A percentile compares a stretch with the other conserved stretches of the same genome.
Evolutionary conservation across 108 stramenopile species (phyloP).

Genomic region (Nitzschia sp.): DNA sequence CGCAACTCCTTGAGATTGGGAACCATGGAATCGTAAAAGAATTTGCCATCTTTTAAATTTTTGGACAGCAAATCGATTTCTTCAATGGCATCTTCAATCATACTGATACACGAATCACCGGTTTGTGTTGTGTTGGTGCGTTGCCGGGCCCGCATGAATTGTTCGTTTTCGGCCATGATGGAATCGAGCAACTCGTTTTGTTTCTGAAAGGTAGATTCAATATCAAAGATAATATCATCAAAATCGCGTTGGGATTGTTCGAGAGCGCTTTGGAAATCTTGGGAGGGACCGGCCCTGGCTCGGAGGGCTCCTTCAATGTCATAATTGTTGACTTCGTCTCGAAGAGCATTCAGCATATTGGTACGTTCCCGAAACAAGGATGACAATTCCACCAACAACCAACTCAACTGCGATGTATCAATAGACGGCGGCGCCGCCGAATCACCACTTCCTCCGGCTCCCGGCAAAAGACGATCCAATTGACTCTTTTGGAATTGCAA

Average conservation of each 20-base stretch:
- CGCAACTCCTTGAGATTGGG: constrained; percentile 48
- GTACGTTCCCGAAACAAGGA: constrained; percentile 38
- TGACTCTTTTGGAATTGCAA: constrained; percentile 44
- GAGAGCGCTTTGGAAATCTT: constrained; percentile 10
- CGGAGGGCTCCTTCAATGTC: constrained; percentile 27
- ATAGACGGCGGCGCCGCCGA: background rate
- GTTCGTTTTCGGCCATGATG: constrained; percentile 52
- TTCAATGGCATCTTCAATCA: constrained; percentile 62
- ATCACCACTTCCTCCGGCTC: constrained; percentile 7
- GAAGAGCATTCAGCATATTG: constrained; percentile 21
- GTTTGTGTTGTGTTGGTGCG: constrained; percentile 5
- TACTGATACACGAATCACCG: constrained; percentile 39
- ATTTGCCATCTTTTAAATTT: constrained; percentile 53
- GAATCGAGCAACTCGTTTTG: constrained; percentile 32
- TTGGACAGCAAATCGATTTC: constrained; percentile 51
- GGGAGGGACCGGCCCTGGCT: constrained; percentile 1
- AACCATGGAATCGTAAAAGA: constrained; percentile 48
- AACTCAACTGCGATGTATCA: constrained; percentile 30
- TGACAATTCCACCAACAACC: constrained; percentile 38
- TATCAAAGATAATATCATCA: constrained; percentile 26
- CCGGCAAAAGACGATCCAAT: constrained; percentile 43
- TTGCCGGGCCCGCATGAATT: constrained; percentile 33
- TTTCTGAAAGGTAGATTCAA: constrained; percentile 32
- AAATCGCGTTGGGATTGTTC: constrained; percentile 17
- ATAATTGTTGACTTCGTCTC: constrained; percentile 24